These are phyloP conservation scores for Rhodotorula sp. DNA, from an alignment of 1,284 basidiomycete genomes.

Conservation along the genomic window DNA sequence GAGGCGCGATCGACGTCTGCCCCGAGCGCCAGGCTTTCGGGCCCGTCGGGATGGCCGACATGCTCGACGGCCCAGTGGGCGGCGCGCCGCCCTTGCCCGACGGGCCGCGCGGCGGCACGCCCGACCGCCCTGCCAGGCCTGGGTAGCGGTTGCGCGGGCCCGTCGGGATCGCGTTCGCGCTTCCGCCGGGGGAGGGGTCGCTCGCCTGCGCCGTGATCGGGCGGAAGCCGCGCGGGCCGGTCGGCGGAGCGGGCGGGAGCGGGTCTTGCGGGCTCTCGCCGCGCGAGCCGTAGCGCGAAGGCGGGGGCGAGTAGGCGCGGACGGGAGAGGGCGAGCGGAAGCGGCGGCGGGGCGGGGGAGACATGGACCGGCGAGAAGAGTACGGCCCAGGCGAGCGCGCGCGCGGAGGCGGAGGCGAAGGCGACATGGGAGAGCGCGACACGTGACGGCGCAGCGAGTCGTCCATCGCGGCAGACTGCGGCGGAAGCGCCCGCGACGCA, in stretches of 20 bases:
- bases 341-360: not conserved
- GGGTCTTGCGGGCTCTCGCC: too few species aligned
- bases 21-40: slow-evolving; percentile 29
- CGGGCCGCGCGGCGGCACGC: not conserved
- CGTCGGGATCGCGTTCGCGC: not conserved
- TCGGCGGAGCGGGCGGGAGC: not conserved
- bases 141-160: not conserved
- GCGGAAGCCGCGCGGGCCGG: slow-evolving; percentile 18
- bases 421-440: slow-evolving; percentile 11
- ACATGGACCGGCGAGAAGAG: not conserved
- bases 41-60: slow-evolving; percentile 15
- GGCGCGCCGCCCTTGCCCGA: not conserved
- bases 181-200: not conserved
- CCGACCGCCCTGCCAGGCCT: not conserved
- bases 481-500: not conserved
- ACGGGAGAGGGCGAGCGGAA: not conserved
- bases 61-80: not conserved
- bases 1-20: not conserved
- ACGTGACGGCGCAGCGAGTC: not conserved
- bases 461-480: not conserved
- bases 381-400: not conserved
- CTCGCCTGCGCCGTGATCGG: not conserved
- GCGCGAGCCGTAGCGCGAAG: not conserved
- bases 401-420: slow-evolving; percentile 2
- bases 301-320: not conserved